A percentile compares a stretch with the other conserved stretches of the same genome.
Conservation (phyloP, 768 basidiomycete genomes). For the Auriculariales sp. region DNA sequence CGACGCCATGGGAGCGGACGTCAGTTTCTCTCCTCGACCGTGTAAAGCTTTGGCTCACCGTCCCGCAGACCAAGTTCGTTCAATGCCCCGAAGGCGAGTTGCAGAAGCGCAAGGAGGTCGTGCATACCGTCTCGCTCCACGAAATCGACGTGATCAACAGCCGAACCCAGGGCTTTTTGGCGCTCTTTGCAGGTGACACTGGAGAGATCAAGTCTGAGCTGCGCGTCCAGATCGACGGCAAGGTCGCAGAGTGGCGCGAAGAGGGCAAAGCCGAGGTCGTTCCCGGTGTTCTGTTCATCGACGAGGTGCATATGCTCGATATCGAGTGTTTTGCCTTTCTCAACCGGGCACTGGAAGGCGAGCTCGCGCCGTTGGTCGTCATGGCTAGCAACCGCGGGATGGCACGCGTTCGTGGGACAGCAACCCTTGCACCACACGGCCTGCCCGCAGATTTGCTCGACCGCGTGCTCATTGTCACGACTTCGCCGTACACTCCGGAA, state of each 20-base stretch:
- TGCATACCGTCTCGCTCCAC: conserved; percentile 93
- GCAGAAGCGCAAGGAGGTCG: conserved; percentile 93
- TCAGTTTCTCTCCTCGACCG: conserved; percentile 25
- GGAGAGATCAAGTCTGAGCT: conserved; percentile 98
- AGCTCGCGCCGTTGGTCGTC: conserved; percentile 87
- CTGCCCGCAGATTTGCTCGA: conserved; percentile 90
- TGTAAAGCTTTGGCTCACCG: neutral
- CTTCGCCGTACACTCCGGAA: conserved; percentile 65
- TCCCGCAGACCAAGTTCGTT: conserved; percentile 81
- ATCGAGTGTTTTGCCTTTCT: conserved; percentile 99
- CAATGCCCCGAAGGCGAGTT: conserved; percentile 97
- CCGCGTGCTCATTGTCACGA: conserved; percentile 90
- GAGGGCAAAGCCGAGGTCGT: conserved; percentile 98
- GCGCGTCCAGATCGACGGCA: conserved; percentile 89
- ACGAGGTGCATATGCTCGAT: conserved; percentile 99
- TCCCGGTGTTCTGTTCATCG: conserved; percentile 95
- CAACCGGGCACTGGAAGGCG: conserved; percentile 88
- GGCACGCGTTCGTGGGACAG: conserved; percentile 88
- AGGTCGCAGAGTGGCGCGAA: conserved; percentile 95
- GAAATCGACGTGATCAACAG: conserved; percentile 99
- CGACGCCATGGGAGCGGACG: conserved; percentile 98
- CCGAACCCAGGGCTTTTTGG: conserved; percentile 95
- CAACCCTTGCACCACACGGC: conserved; percentile 87
- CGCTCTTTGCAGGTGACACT: conserved; percentile 88
- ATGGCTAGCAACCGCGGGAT: conserved; percentile 98